phyloP scores from a whole-genome alignment of 805 yeast genomes.

The Blastobotrys robertii region DNA sequence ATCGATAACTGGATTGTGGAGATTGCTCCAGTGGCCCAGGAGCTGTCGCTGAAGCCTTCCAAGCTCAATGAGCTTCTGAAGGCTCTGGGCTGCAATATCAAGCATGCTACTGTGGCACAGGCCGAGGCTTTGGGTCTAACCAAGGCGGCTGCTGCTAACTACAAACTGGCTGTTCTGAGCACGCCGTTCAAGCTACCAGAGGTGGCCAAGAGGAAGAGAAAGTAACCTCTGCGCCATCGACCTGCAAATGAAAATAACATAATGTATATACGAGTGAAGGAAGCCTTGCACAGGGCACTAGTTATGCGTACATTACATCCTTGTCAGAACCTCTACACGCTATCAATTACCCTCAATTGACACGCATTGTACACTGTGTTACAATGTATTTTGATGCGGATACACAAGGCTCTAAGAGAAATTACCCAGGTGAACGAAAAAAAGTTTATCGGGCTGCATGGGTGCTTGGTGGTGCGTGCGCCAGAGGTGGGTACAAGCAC shows the following conservation, averaged over 20 bases:
- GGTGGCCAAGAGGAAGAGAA: conserved; percentile 45
- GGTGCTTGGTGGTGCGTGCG: no score
- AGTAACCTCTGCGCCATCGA: neutral
- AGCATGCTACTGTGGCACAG: conserved; percentile 44
- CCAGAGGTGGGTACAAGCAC: neutral
- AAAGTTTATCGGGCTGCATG: no score
- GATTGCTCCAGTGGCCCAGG: conserved; percentile 73
- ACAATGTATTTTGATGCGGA: no score
- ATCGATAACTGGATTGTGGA: conserved; percentile 68
- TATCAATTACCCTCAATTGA: no score
- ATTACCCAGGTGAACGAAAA: no score
- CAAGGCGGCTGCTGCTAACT: conserved; percentile 34
- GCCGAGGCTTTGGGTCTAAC: conserved; percentile 28
- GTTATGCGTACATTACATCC: neutral
- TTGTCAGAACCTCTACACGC: neutral
- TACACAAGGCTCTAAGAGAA: no score
- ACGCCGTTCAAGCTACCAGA: conserved; percentile 90
- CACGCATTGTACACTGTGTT: no score
- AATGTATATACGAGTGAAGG: conserved; percentile 1
- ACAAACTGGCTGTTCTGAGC: conserved; percentile 71
- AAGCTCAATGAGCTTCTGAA: conserved; percentile 58
- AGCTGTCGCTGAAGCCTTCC: conserved; percentile 70
- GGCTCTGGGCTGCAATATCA: conserved; percentile 73
- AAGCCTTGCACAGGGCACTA: neutral
- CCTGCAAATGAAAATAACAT: conserved; percentile 15